Base-by-base conservation (phyloP, 352 stramenopile species). In the Globisporangium cederbergense region DNA sequence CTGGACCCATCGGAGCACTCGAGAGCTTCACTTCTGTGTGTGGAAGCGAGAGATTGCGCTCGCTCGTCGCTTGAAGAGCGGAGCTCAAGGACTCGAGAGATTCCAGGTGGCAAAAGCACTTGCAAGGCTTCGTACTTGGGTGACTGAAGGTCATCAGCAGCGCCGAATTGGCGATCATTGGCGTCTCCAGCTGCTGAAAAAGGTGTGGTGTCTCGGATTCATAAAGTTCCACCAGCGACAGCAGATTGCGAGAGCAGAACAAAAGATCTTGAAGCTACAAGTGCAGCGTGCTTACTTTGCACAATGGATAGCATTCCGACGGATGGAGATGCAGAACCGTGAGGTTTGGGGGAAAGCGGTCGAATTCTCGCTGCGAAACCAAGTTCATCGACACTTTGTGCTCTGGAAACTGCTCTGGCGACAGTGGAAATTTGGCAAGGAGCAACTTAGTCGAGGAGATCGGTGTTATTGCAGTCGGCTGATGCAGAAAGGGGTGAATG, bases 401-500 rank as follows among this genome's bases (percentile, higher is more conserved):
- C 11, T 13, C 28, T 74, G 61, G 70, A 77, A 68, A 59, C 50
- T 0, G 0, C 72, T 68, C 50, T 54, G 45, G 11, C 42, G 63
- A 6, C 36, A 62, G 14, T 50, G 65, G 10, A 45, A 62, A 1
- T 11, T 56, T 2, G 56, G 62, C 2, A 8, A n/a, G 1, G 20
- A 64, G 22, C 55, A 57, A 38, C 42, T 74, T 0, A 14, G 11
- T 16, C 58, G 54, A n/a, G 72, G 55, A 38, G 52, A 70, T 11
- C 25, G 38, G 3, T 46, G 74, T 18, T 62, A 77, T 20, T 53
- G 32, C 3, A 36, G 10, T 13, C 70, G 32, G 2, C 61, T 77
- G 50, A 43, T 80, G 28, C 72, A 70, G 16, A 50, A 36, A 8
- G 74, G 70, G 4, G 60, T 84, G 1, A 0, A 59, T 4, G 28